Evolutionary conservation across 2,329 filamentous ascomycete genomes (phyloP), one percentile per base, ranked within the genome.

Genomic region (Fusarium ramigenum): DNA sequence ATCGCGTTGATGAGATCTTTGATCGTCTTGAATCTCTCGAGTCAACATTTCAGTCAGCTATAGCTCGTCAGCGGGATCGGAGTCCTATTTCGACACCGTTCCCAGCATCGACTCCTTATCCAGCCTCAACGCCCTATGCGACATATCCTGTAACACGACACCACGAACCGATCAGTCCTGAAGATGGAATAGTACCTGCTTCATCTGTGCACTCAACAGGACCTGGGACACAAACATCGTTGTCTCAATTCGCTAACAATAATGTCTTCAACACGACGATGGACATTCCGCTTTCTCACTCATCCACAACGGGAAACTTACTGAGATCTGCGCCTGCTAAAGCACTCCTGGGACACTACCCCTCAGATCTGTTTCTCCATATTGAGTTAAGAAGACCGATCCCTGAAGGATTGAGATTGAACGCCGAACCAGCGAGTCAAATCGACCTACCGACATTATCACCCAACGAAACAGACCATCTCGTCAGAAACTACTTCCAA

Each of bases 241-340:
- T 73, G 0, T 63, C 70, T 0, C 73, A 75, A 15, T 74, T 75
- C 19, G 73, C 73, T 3, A 75, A 75, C 12, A 71, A 64, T 7
- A 75, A 73, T 60, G 73, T 72, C 2, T 70, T 75, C 32, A 75
- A 75, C 40, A 75, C 73, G 5, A 75, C 73, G 0, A 75, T 75
- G 73, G 73, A 74, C 16, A 75, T 75, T 9, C 73, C 73, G 0
- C 25, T 75, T 1, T 75, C 70, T 9, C 73, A 75, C 15, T 75
- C 73, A 1, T 74, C 73, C 1, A 75, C 73, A 0, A 66, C 70
- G 0, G 73, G 73, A 2, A 75, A 74, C 4, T 42, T 75, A 1
- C 25, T 75, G 1, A 61, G 73, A 0, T 75, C 73, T 14, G 70
- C 70, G 3, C 73, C 73, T 0, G 73, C 73, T 1, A 74, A 68